These are phyloP conservation scores for Talaromyces rugulosus DNA, from an alignment of 2,329 filamentous ascomycete species.

Conservation along the genomic window DNA sequence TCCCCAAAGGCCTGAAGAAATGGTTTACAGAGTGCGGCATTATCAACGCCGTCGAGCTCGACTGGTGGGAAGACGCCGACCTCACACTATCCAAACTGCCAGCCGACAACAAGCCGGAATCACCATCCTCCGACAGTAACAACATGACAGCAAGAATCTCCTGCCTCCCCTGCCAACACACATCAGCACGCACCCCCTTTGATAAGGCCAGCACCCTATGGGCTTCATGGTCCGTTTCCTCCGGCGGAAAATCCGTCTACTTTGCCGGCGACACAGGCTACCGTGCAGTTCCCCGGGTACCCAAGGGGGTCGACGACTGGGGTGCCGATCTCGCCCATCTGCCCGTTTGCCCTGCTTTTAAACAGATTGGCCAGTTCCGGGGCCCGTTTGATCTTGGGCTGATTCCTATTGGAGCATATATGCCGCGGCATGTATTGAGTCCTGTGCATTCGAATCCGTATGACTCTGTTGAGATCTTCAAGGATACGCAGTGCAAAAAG, in stretches of 20 bases:
- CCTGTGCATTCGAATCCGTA: constrained; percentile 75
- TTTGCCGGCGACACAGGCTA: constrained; percentile 68
- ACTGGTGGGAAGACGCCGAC: constrained; percentile 15
- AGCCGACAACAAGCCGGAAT: not conserved
- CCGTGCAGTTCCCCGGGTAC: constrained; percentile 62
- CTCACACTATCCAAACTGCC: constrained; percentile 6
- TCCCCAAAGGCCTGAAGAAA: constrained; percentile 12
- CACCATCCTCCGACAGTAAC: not conserved
- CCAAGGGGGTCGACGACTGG: constrained; percentile 63
- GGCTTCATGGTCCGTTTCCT: constrained; percentile 17
- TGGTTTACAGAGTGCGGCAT: constrained; percentile 13
- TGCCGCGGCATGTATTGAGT: constrained; percentile 57
- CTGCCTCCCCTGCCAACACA: constrained; percentile 12
- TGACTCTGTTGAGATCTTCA: constrained; percentile 79
- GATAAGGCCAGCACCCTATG: constrained; percentile 11
- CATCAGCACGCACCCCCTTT: constrained; percentile 10
- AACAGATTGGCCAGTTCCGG: constrained; percentile 67
- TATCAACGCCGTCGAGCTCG: constrained; percentile 9
- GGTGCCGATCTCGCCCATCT: constrained; percentile 55
- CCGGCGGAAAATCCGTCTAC: constrained; percentile 16
- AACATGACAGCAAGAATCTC: constrained; percentile 7
- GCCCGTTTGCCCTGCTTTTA: constrained; percentile 73
- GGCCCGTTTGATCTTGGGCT: constrained; percentile 82
- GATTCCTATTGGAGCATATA: constrained; percentile 83
- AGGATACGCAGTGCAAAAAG: constrained; percentile 66